Conservation (phyloP, 352 stramenopile genomes). For the Phytopythium helicoides region DNA sequence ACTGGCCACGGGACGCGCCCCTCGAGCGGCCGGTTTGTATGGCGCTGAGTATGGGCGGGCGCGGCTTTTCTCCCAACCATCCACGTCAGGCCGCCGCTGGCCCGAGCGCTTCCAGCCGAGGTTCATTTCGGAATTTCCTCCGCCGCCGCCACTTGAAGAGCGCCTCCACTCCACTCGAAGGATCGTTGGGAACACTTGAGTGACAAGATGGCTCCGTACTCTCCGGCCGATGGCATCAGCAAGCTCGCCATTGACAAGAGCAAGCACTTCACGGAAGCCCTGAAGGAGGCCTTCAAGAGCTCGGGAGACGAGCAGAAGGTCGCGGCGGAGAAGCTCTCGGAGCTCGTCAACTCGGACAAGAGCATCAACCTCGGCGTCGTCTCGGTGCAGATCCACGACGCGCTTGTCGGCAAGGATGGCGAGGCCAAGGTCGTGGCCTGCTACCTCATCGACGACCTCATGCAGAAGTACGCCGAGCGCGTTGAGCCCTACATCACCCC, state of each 20-base stretch:
- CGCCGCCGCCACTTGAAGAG: constrained; percentile 37
- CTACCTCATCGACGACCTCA: constrained; percentile 80
- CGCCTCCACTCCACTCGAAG: constrained; percentile 19
- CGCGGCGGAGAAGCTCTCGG: constrained; percentile 82
- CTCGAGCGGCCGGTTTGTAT: constrained; percentile 1
- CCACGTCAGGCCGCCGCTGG: not conserved
- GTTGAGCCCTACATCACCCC: constrained; percentile 76
- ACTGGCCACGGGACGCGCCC: constrained; percentile 2
- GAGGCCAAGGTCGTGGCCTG: constrained; percentile 69
- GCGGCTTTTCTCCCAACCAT: not conserved
- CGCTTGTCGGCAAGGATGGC: constrained; percentile 47
- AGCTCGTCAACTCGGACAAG: constrained; percentile 72
- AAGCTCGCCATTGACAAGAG: constrained; percentile 88
- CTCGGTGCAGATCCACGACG: constrained; percentile 60
- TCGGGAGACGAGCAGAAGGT: constrained; percentile 74
- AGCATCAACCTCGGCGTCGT: constrained; percentile 74
- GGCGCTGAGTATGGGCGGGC: not conserved
- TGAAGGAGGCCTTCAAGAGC: constrained; percentile 75
- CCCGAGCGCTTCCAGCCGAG: not conserved
- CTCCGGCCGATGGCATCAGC: constrained; percentile 76
- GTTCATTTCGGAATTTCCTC: constrained; percentile 84
- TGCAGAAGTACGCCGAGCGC: constrained; percentile 84
- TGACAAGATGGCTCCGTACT: constrained; percentile 79
- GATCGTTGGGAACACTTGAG: constrained; percentile 20
- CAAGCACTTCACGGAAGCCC: constrained; percentile 87